Conservation (phyloP, 768 basidiomycete species). For the Mycena epipterygia region DNA sequence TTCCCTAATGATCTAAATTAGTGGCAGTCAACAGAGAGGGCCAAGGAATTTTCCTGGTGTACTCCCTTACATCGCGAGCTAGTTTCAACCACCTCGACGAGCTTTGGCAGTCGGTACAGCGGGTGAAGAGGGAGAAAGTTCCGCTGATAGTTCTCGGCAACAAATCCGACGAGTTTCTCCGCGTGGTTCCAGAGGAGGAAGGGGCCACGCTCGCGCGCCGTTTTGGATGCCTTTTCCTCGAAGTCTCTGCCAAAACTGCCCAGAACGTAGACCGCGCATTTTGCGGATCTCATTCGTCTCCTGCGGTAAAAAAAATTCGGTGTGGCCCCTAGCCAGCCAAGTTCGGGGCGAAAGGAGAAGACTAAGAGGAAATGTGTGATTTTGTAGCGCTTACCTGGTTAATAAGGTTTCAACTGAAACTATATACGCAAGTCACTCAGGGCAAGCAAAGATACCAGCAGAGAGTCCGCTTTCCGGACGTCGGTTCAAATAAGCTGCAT, state of each 20-base stretch:
- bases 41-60: conserved; percentile 95
- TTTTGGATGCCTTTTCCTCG: conserved; percentile 93
- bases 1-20: too few species aligned
- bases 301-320: too few species aligned
- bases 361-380: too few species aligned
- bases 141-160: conserved; percentile 96
- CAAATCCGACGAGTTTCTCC: conserved; percentile 90
- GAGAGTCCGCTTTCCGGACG: too few species aligned
- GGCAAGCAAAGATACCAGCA: too few species aligned
- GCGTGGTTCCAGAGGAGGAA: conserved; percentile 93
- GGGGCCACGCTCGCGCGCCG: conserved; percentile 85
- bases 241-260: conserved; percentile 95
- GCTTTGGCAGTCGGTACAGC: conserved; percentile 89
- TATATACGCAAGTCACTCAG: too few species aligned
- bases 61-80: conserved; percentile 93
- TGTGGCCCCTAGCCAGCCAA: too few species aligned
- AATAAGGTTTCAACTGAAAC: too few species aligned
- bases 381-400: too few species aligned
- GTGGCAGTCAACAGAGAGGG: conserved; percentile 74
- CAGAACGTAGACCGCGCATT: conserved; percentile 93
- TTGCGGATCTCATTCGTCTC: conserved; percentile 86
- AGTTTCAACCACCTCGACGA: conserved; percentile 91
- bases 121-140: conserved; percentile 86
- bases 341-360: too few species aligned
- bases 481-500: too few species aligned